Evolutionary conservation across 306 rosid genomes (phyloP), one percentile per base, ranked within the genome.

Genomic region (Canavalia gladiata): DNA sequence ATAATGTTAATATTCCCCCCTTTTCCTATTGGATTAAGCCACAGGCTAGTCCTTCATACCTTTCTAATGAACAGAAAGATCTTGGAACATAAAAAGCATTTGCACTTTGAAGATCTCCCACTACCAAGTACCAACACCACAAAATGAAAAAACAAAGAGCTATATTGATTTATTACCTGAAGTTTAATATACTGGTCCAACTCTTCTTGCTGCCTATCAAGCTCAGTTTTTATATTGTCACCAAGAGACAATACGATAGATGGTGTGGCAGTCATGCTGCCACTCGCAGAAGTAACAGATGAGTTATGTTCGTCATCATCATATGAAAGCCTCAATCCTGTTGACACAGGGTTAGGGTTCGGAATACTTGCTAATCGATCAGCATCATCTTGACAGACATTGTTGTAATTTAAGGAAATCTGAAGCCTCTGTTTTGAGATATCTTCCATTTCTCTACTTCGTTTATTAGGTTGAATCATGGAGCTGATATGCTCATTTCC

Each of bases 301-400:
- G 99, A 95, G 88, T 93, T 90, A 35, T 80, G 99, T 75, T 95
- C 97, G 82, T 95, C 99, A 59, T 92, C 97, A 75, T 95, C 98
- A 55, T 89, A 95, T 0, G 97, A 91, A 77, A 95, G 88, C 84
- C 95, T 88, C 75, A 95, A 89, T 62, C 98, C 98, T 13, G 97
- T 95, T 64, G 97, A 95, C 29, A 95, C 97, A 9, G 91, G 87
- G 25, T 92, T 90, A 30, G 88, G 92, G 66, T 93, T 94, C n/a
- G 89, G 94, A 86, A 92, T 87, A 84, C 90, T 88, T 34, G 90
- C 87, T 43, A 94, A 86, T 75, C 84, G 91, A 80, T 87, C 94
- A 35, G 84, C 87, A 68, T 92, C 97, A 72, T 94, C 97, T 65
- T 84, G 91, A 71, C 90, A 85, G 68, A 78, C 83, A 72, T 90